A percentile compares a stretch with the other conserved stretches of the same genome.
Evolutionary conservation across 352 stramenopile species (phyloP).

Genomic region (Phytophthora vignae): DNA sequence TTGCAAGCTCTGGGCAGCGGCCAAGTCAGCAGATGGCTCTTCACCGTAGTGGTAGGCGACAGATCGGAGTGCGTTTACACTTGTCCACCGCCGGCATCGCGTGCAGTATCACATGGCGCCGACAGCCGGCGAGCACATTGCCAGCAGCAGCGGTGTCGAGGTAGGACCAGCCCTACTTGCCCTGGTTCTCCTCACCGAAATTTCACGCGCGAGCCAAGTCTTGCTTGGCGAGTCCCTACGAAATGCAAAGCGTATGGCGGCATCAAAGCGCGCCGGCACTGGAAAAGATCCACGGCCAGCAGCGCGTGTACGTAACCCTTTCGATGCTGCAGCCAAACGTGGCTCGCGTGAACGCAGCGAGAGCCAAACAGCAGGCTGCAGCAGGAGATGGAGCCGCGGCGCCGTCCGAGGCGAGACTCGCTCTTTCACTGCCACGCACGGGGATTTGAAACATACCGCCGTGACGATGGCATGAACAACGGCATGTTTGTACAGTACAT

Average conservation of each 20-base stretch:
- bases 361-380: not conserved
- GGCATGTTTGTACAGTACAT: not conserved
- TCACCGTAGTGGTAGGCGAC: not conserved
- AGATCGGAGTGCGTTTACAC: not conserved
- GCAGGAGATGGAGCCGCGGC: not conserved
- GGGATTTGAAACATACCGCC: not conserved
- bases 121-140: not conserved
- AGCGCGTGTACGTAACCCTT: slow-evolving; percentile 1
- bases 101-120: not conserved
- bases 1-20: not conserved
- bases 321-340: not conserved
- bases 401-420: not conserved
- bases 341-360: not conserved
- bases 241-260: not conserved
- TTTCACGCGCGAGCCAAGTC: slow-evolving; percentile 5
- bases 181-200: slow-evolving; percentile 22
- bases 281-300: slow-evolving; percentile 9
- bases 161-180: slow-evolving; percentile 15
- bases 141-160: not conserved
- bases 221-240: not conserved
- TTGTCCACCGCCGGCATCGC: not conserved
- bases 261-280: slow-evolving; percentile 11
- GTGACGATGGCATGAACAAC: not conserved
- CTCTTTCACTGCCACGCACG: not conserved
- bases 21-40: not conserved